Evolutionary conservation across 202 grass and related monocot species (phyloP), one percentile per base, ranked within the genome.

Genomic region (Cymbopogon flexuosus): DNA sequence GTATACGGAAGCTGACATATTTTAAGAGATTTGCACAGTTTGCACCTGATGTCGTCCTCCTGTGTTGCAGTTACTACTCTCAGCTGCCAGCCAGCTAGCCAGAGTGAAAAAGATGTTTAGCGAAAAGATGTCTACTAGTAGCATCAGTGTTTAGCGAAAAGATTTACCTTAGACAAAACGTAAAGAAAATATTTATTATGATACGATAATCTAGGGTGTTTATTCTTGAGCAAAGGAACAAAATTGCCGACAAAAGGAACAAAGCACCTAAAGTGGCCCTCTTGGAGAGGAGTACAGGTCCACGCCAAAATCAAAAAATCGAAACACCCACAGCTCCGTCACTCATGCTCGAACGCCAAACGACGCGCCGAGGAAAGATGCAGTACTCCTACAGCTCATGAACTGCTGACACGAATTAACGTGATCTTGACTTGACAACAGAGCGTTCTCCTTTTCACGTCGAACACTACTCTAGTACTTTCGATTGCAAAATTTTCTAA

Each of bases 211-310:
- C n/a, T n/a, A n/a, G n/a, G n/a, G n/a, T n/a, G n/a, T n/a, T n/a
- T n/a, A n/a, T 46, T 54, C 62, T 37, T 41, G 27, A 3, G 40
- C 10, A 57, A 67, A 19, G 61, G 1, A 16, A 16, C 22, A n/a
- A 74, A 88, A 34, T 65, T 84, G 68, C 58, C 74, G 77, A 69
- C 66, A 61, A 49, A 88, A 74, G 49, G 74, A 88, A 83, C 39
- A 83, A 87, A 60, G 30, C 30, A n/a, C n/a, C n/a, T n/a, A n/a
- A n/a, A n/a, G n/a, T n/a, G n/a, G n/a, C n/a, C n/a, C n/a, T n/a
- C 46, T 41, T 37, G 59, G 51, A 24, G 29, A 36, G 3, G 8
- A 14, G 18, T 8, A 18, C 47, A 51, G 5, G 5, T 45, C 46
- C 45, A 0, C 58, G 24, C 73, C 5, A 62, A 76, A 76, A 54